Percentiles rank a stretch among this genome's conserved stretches.
phyloP scores from a whole-genome alignment of 2,329 filamentous ascomycete species.

The Colletotrichum viniferum region DNA sequence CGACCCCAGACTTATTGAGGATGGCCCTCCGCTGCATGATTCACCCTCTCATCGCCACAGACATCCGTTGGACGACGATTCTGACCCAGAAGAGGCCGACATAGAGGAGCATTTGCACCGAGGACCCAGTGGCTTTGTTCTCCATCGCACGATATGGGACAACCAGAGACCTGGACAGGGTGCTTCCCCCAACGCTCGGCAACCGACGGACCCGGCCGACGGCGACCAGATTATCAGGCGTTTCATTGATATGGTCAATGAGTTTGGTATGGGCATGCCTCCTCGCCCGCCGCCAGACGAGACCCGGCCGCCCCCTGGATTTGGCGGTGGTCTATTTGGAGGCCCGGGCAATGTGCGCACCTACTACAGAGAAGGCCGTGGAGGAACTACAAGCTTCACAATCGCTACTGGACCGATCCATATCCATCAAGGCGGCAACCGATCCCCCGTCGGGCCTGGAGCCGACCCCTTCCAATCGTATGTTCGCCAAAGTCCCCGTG shows the following conservation, averaged over 20 bases:
- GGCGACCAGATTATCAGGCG: constrained; percentile 43
- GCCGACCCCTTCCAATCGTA: constrained; percentile 55
- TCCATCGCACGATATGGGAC: constrained; percentile 38
- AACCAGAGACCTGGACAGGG: constrained; percentile 7
- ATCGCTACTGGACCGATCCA: constrained; percentile 45
- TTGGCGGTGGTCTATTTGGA: constrained; percentile 24
- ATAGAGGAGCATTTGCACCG: constrained; percentile 55
- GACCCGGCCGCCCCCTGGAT: constrained; percentile 20
- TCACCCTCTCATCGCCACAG: constrained; percentile 18
- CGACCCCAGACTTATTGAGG: constrained; percentile 60
- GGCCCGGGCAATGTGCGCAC: constrained; percentile 38
- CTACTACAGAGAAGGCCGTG: constrained; percentile 38
- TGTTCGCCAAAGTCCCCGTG: constrained; percentile 25
- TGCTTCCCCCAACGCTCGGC: not conserved
- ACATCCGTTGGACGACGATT: constrained; percentile 41
- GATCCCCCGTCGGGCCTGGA: constrained; percentile 9
- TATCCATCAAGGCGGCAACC: constrained; percentile 19
- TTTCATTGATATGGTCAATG: constrained; percentile 49
- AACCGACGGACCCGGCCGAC: constrained; percentile 27
- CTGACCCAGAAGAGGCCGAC: constrained; percentile 64
- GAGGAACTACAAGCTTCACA: constrained; percentile 53
- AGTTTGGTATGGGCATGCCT: constrained; percentile 30
- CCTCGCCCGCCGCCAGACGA: constrained; percentile 3
- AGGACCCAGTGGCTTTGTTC: constrained; percentile 45
- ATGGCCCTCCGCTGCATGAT: constrained; percentile 25